A percentile compares a stretch with the other conserved stretches of the same genome.
phyloP scores from a whole-genome alignment of 768 basidiomycete genomes.

The Panaeolus papilionaceus region DNA sequence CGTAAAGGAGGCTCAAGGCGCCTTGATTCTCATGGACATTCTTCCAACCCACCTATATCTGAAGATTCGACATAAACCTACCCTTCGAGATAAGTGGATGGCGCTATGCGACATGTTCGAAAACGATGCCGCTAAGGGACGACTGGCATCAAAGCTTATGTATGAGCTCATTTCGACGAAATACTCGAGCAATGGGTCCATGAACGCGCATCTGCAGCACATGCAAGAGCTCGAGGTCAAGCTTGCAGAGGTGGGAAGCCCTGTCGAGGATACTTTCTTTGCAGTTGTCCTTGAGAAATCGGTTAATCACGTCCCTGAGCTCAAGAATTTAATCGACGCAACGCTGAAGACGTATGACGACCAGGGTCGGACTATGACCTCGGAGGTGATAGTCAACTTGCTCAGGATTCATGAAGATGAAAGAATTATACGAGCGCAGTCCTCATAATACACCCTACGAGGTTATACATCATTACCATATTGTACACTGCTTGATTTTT shows the following conservation, averaged over 20 bases:
- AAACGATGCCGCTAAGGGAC: not conserved
- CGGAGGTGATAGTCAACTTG: not conserved
- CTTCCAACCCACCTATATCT: not conserved
- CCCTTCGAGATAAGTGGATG: not conserved
- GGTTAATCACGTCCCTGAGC: not conserved
- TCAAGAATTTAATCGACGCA: not conserved
- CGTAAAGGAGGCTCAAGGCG: not conserved
- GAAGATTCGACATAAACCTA: not conserved
- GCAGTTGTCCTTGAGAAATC: not conserved
- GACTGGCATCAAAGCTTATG: not conserved
- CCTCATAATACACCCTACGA: too few relatives aligned
- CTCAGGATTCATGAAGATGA: not conserved
- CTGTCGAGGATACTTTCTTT: not conserved
- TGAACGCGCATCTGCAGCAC: not conserved
- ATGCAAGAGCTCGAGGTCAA: not conserved
- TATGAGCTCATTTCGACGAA: not conserved
- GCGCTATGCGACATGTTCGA: not conserved
- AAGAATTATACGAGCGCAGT: not conserved
- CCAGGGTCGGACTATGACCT: not conserved
- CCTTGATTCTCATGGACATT: not conserved
- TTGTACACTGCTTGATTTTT: too few relatives aligned
- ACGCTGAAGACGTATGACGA: not conserved
- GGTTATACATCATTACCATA: too few relatives aligned
- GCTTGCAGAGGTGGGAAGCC: not conserved
- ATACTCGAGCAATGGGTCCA: not conserved